Percentiles rank a stretch among this genome's conserved stretches.
These are phyloP conservation scores for Jackrogersella minutella DNA, from an alignment of 495 filamentous ascomycete species.

Conservation along the genomic window DNA sequence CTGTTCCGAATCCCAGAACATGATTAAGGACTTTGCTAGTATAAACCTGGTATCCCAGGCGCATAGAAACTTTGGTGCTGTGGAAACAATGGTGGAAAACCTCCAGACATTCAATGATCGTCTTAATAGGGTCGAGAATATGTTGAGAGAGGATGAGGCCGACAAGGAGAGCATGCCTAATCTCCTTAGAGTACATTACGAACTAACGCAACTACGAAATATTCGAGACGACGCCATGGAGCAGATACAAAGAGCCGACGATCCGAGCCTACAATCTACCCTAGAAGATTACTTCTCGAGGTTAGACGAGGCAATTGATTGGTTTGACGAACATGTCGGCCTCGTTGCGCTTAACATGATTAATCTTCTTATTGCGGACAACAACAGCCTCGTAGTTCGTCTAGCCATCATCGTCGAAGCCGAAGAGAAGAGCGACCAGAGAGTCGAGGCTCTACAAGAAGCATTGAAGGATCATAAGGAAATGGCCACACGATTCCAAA, in stretches of 20 bases:
- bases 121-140: slow-evolving; percentile 73
- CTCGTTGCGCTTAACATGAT: slow-evolving; percentile 90
- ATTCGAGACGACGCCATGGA: slow-evolving; percentile 96
- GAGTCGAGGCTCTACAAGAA: slow-evolving; percentile 88
- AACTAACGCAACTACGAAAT: slow-evolving; percentile 87
- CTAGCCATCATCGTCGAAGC: slow-evolving; percentile 91
- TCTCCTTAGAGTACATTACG: slow-evolving; percentile 85
- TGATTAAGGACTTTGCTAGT: slow-evolving; percentile 95
- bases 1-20: slow-evolving; percentile 92
- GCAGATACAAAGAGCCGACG: slow-evolving; percentile 80
- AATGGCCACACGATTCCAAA: slow-evolving; percentile 90
- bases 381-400: slow-evolving; percentile 86
- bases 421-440: slow-evolving; percentile 94
- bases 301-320: slow-evolving; percentile 86
- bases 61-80: slow-evolving; percentile 91
- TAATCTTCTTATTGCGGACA: slow-evolving; percentile 80
- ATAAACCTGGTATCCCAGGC: slow-evolving; percentile 94
- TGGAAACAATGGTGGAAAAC: slow-evolving; percentile 88
- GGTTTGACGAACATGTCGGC: slow-evolving; percentile 95
- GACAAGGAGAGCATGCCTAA: slow-evolving; percentile 92
- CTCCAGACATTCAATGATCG: slow-evolving; percentile 84
- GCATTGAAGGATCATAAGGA: slow-evolving; percentile 95
- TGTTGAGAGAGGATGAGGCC: slow-evolving; percentile 81
- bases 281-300: slow-evolving; percentile 86
- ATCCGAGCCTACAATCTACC: slow-evolving; percentile 76